Base-by-base conservation (phyloP, 2,329 filamentous ascomycete species). In the Verticillium tricorpus region DNA sequence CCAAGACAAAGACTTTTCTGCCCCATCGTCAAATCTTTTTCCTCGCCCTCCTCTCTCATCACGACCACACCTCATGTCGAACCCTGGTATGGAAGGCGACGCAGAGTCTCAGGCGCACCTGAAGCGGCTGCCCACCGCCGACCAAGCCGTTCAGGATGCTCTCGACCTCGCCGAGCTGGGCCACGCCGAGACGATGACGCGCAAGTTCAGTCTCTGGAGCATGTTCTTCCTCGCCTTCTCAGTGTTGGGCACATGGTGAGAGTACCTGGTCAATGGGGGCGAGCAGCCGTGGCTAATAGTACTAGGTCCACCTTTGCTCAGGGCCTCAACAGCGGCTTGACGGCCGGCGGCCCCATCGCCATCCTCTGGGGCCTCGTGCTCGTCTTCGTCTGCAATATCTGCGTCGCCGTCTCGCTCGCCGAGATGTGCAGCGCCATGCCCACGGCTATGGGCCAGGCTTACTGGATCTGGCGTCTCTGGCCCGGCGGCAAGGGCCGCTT, bases 141-240 rank as follows among this genome's bases (percentile, higher is more conserved):
- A 52, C 9, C 55, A 57, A 31, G 55, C 31, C 28, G 55, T 35
- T 22, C 32, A 35, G n/a, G 77, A 79, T 68, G 75, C 73, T 12
- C 69, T 69, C 34, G 76, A 78, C 60, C 76, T 79, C 31, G 77
- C 77, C 32, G 70, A 71, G 37, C 68, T 79, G 17, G 77, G 77
- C 63, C 77, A 79, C 65, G 69, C 68, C 56, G 73, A 79, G 69
- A 67, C 67, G 17, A 72, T 79, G 50, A 67, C 70, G 3, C 75
- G 77, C 63, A 79, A 85, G 66, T 86, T 86, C 68, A 77, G 76
- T 68, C 70, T 80, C 9, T 80, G 78, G 79, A 85, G 82, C 70
- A 70, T 83, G 1, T 74, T 74, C 17, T 73, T 74, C 2, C 69
- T 83, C 7, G 77, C 78, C 55, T 68, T 82, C 11, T 81, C 78